A percentile compares a stretch with the other conserved stretches of the same genome.
phyloP scores from a whole-genome alignment of 2,329 filamentous ascomycete genomes.

The Aspergillus ruber region DNA sequence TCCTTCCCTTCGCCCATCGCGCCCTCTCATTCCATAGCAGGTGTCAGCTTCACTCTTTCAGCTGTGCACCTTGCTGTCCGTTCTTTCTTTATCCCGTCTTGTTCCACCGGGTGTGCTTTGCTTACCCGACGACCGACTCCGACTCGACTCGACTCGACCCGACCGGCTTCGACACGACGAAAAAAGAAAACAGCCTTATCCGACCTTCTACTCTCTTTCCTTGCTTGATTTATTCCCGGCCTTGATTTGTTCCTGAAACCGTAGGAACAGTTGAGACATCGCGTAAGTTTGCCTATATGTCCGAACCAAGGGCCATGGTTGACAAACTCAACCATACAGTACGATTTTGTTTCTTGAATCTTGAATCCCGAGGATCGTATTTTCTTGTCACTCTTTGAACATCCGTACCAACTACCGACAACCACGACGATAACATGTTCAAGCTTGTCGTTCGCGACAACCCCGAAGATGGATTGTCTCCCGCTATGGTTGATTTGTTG shows the following conservation, averaged over 20 bases:
- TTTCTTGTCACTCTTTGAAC: no score
- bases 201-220: constrained; percentile 14
- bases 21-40: constrained; percentile 27
- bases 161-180: no score
- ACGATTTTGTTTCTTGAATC: constrained; percentile 6
- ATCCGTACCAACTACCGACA: constrained; percentile 1
- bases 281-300: constrained; percentile 7
- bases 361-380: no score
- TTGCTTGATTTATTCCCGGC: not conserved
- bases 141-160: not conserved
- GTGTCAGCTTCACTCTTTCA: constrained; percentile 60
- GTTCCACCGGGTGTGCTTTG: constrained; percentile 2
- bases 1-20: constrained; percentile 17
- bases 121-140: constrained; percentile 11
- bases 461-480: constrained; percentile 47
- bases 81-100: constrained; percentile 32
- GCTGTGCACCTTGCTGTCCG: constrained; percentile 49
- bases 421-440: constrained; percentile 34
- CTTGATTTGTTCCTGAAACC: not conserved
- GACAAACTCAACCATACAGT: not conserved
- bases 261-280: constrained; percentile 3
- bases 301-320: not conserved
- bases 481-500: constrained; percentile 66
- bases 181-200: no score
- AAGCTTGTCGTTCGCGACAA: constrained; percentile 45